Conservation (phyloP, 1,284 basidiomycete genomes). For the Moesziomyces antarcticus region DNA sequence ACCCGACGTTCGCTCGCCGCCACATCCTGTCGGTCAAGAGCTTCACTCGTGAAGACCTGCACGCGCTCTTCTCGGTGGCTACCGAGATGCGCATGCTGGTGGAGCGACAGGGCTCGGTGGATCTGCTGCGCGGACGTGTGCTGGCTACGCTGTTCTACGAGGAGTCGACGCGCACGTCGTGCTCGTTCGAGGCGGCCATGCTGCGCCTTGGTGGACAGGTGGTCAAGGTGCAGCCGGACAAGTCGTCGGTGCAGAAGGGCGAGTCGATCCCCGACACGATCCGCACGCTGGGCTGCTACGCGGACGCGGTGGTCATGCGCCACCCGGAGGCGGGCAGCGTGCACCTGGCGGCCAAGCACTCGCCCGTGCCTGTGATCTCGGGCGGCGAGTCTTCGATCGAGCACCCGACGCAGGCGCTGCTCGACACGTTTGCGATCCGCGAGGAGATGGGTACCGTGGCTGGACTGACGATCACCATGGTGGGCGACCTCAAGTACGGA, state of each 20-base stretch:
- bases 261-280: constrained; percentile 94
- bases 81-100: constrained; percentile 97
- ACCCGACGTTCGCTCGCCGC: constrained; percentile 77
- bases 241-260: constrained; percentile 91
- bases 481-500: constrained; percentile 98
- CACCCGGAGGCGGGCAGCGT: constrained; percentile 94
- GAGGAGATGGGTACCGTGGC: constrained; percentile 98
- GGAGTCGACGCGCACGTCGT: constrained; percentile 87
- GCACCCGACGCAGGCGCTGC: constrained; percentile 84
- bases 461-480: constrained; percentile 87
- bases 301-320: constrained; percentile 91
- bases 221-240: constrained; percentile 82
- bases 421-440: constrained; percentile 97
- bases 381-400: constrained; percentile 97
- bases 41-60: constrained; percentile 88
- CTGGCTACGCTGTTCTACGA: constrained; percentile 98
- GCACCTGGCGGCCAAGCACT: constrained; percentile 79
- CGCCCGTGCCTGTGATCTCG: constrained; percentile 94
- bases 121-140: constrained; percentile 89
- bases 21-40: constrained; percentile 96
- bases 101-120: constrained; percentile 87
- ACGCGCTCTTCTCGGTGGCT: constrained; percentile 92
- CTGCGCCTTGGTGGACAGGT: constrained; percentile 96
- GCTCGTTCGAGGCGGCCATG: constrained; percentile 99
- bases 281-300: constrained; percentile 93